Evolutionary conservation across 2,329 filamentous ascomycete genomes (phyloP), one percentile per base, ranked within the genome.

Genomic region (Xylaria sp.): DNA sequence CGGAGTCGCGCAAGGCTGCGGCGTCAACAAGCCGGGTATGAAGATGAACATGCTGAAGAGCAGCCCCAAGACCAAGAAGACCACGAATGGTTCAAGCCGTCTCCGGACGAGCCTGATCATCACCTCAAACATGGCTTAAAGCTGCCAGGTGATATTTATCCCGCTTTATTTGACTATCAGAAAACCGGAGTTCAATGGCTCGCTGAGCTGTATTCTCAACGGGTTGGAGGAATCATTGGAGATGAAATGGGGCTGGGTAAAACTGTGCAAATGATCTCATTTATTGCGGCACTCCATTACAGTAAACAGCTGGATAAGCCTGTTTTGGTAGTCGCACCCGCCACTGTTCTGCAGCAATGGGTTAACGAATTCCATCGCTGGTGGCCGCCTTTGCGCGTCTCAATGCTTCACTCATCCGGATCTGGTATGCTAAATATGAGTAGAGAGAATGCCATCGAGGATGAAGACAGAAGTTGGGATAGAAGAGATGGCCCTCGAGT

Each of bases 231-330:
- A 2, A 98, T 99, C 62, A 88, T 99, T 47, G 96, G 95, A 5
- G 96, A 99, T 76, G 96, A 99, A 80, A 99, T 99, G 96, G 96
- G 97, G 0, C 83, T 99, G n/a, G 96, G 96, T 3, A 99, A 99
- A 82, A 99, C 96, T 70, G 86, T 89, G 1, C 88, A 89, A 74
- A 75, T 88, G 32, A 89, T 90, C 59, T 90, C 93, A 0, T 97
- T 97, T 74, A 84, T 99, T 57, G 94, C 96, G 2, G 93, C 93
- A 2, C 82, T 99, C 8, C 96, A 99, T 78, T 94, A 98, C 80
- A 98, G 94, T 80, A 92, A 91, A 73, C 92, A 90, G 75, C 86
- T 98, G 24, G 88, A 87, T 24, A 93, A 93, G 68, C 96, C 96
- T 0, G 90, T 97, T 51, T 93, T 99, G 68, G 88, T 99, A 7